Evolutionary conservation across 352 stramenopile species (phyloP), one percentile per base, ranked within the genome.

Genomic region (Phytophthora sansomeana): DNA sequence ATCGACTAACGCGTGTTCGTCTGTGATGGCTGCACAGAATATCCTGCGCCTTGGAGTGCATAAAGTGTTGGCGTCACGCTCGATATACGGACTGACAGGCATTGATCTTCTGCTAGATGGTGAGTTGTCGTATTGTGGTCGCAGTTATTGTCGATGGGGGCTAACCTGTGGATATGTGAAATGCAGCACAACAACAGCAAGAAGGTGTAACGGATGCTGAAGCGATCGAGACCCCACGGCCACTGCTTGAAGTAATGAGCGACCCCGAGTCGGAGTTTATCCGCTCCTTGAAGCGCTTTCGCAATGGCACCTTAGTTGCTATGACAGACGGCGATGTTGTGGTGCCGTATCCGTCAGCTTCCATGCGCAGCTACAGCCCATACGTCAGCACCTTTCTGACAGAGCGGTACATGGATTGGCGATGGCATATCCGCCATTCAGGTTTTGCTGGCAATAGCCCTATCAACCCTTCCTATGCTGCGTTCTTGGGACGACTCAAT

Each of bases 241-340:
- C 84, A 0, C 21, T 92, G 30, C 58, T 95, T 6, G 81, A 91
- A 60, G 61, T 72, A 30, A 95, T 95, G 84, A 89, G 77, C 56
- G 75, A 83, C 3, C 72, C 69, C 35, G 77, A 87, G 16, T 87
- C 71, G 4, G 69, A 71, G 26, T 93, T 85, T 62, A 42, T 90
- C 4, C 60, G 58, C 5, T 81, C 82, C n/a, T 67, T 93, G 10
- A 78, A 76, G 17, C 69, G 65, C 24, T 93, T 93, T 36, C 69
- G 63, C 13, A 56, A 82, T 52, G 84, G 85, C 41, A 93, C 85
- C 13, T 63, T 93, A 28, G 69, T 94, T 17, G 86, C 86, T 14
- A 89, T 94, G 77, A 87, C 85, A 10, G 83, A 94, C 21, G 86
- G 86, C 26, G 86, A 94, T 36, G 61, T 92, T 16, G 68, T 92